These are phyloP conservation scores for Aureobasidium vineae DNA, from an alignment of 2,329 filamentous ascomycete genomes.

Conservation along the genomic window DNA sequence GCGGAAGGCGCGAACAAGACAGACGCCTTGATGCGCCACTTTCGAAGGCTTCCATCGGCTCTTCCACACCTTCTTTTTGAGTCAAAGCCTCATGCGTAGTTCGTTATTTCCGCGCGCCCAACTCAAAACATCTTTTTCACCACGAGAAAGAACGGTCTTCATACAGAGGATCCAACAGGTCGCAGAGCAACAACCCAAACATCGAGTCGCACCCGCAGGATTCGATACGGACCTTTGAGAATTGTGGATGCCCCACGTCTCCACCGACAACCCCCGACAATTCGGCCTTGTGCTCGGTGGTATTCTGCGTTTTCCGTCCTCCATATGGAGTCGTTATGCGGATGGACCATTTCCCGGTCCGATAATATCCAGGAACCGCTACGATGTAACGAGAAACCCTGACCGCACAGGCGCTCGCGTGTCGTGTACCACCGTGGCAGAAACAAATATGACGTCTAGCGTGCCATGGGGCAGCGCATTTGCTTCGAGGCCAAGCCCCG, in stretches of 20 bases:
- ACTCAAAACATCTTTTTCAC: neutral
- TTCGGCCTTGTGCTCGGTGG: slow-evolving; percentile 24
- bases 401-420: slow-evolving; percentile 16
- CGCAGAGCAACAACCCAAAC: neutral
- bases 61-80: slow-evolving; percentile 14
- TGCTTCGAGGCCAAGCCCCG: slow-evolving; percentile 1
- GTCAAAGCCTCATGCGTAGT: neutral
- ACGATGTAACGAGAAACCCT: slow-evolving; percentile 5
- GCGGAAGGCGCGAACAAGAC: slow-evolving; percentile 17
- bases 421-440: neutral
- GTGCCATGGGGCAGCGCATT: slow-evolving; percentile 15
- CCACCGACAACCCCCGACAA: slow-evolving; percentile 11
- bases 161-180: too few relatives aligned
- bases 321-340: slow-evolving; percentile 17
- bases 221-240: neutral
- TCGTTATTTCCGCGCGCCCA: neutral
- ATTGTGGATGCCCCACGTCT: slow-evolving; percentile 22
- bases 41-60: neutral
- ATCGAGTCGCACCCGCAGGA: neutral
- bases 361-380: neutral
- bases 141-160: too few relatives aligned
- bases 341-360: slow-evolving; percentile 11
- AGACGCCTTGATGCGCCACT: slow-evolving; percentile 18
- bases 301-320: slow-evolving; percentile 9
- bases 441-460: slow-evolving; percentile 23